A percentile compares a stretch with the other conserved stretches of the same genome.
Evolutionary conservation across 257 asterid species (phyloP).

Genomic region (Rubia yunnanensis): DNA sequence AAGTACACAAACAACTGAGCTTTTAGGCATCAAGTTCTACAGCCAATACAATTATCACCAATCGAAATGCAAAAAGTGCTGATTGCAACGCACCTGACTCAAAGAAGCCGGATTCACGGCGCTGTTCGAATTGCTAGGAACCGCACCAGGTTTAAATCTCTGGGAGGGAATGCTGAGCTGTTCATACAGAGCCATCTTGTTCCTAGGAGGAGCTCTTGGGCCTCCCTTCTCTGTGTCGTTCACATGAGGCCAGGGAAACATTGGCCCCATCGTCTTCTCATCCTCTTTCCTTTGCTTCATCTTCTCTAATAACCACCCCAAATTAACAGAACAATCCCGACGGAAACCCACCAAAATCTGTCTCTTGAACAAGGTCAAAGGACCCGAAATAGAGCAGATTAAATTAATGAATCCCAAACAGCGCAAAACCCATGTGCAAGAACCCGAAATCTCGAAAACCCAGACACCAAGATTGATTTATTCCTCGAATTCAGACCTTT

Average conservation of each 20-base stretch:
- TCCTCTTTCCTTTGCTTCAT: constrained; percentile 75
- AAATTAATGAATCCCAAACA: constrained; percentile 7
- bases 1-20: neutral
- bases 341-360: constrained; percentile 2
- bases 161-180: constrained; percentile 91
- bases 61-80: neutral
- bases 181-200: constrained; percentile 96
- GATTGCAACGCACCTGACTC: constrained; percentile 42
- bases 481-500: constrained; percentile 9
- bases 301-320: constrained; percentile 9
- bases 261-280: constrained; percentile 66
- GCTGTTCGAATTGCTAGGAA: constrained; percentile 21
- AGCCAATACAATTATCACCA: neutral
- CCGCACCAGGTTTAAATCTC: constrained; percentile 27
- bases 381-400: constrained; percentile 7
- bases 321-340: constrained; percentile 1
- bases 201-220: constrained; percentile 98
- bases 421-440: constrained; percentile 16
- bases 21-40: neutral
- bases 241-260: constrained; percentile 94
- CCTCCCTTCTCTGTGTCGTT: constrained; percentile 90
- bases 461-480: constrained; percentile 12
- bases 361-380: neutral
- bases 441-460: constrained; percentile 9
- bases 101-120: constrained; percentile 28